Base-by-base conservation (phyloP, 1,284 basidiomycete genomes). In the Sanghuangporus weigelae region DNA sequence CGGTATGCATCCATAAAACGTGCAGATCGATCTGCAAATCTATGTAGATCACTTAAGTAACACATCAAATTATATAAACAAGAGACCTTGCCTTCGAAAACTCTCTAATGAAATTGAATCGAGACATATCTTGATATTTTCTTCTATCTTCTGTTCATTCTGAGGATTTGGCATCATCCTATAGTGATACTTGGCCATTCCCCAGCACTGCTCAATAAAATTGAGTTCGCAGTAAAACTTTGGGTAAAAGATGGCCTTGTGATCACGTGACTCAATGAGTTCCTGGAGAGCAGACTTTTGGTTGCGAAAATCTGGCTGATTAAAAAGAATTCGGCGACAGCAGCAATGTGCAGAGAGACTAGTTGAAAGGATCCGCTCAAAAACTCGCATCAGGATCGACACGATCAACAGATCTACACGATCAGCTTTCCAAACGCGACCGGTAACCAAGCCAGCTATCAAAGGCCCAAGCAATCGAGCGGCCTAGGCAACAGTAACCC, bases 231-330 rank as follows among this genome's bases (percentile, higher is more conserved):
- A 63, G 49, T 63, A 56, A 31, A 58, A 63, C 48, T 59, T 63
- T 3, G 62, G 62, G 31, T 58, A 58, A 49, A 62, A 62, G n/a
- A 56, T 57, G 12, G 26, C 23, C 16, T 36, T 44, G 38, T 62
- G 60, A 16, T 42, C 48, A 49, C 26, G 44, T 8, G 8, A 7
- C 23, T 57, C 56, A 16, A 57, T 40, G 21, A 40, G 21, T 57
- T 57, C 56, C 16, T 42, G 7, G 21, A 57, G 7, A 14, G 56
- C 56, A 8, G 56, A 38, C 21, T 57, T 57, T 57, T 39, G 36
- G 7, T 8, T 12, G 10, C 36, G 21, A 38, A 73, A 73, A 53
- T 73, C 69, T 2, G 68, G 72, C 51, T 73, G 59, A 50, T 68
- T 70, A 61, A 62, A 73, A 2, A 73, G 66, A 14, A 71, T 61